phyloP scores from a whole-genome alignment of 306 rosid genomes.

The Sphenostylis stenocarpa region DNA sequence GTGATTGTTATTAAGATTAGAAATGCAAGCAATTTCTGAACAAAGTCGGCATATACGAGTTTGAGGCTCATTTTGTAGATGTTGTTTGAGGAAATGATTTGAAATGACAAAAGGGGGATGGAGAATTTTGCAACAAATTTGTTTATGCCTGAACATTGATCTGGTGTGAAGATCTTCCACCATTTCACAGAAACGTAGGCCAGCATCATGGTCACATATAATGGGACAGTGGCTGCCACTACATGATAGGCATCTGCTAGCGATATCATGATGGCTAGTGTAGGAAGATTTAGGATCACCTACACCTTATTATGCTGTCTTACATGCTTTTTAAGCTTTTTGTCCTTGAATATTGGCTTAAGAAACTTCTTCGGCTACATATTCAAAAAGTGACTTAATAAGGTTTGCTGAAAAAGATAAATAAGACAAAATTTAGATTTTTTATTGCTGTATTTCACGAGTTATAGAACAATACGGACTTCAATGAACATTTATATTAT shows the following conservation, averaged over 20 bases:
- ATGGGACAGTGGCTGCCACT: conserved; percentile 69
- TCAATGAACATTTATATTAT: too few species aligned
- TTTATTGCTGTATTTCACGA: neutral
- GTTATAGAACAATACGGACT: too few species aligned
- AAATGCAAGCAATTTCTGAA: conserved; percentile 72
- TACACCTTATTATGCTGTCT: conserved; percentile 28
- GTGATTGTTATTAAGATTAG: conserved; percentile 43
- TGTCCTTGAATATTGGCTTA: conserved; percentile 33
- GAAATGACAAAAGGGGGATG: conserved; percentile 84
- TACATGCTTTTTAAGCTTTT: conserved; percentile 45
- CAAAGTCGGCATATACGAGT: conserved; percentile 62
- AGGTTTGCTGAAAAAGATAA: too few species aligned
- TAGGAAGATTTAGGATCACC: conserved; percentile 31
- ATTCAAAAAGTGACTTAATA: neutral
- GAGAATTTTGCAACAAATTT: conserved; percentile 91
- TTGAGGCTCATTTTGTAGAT: conserved; percentile 74
- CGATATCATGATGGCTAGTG: conserved; percentile 60
- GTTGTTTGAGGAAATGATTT: conserved; percentile 68
- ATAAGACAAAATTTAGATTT: neutral
- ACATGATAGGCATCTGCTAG: conserved; percentile 62
- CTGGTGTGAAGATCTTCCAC: conserved; percentile 94
- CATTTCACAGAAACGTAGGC: conserved; percentile 80
- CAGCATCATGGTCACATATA: conserved; percentile 76
- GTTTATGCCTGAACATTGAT: conserved; percentile 93
- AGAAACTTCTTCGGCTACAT: conserved; percentile 51